phyloP scores from a whole-genome alignment of 352 stramenopile species.

The Phytopythium delawarense region DNA sequence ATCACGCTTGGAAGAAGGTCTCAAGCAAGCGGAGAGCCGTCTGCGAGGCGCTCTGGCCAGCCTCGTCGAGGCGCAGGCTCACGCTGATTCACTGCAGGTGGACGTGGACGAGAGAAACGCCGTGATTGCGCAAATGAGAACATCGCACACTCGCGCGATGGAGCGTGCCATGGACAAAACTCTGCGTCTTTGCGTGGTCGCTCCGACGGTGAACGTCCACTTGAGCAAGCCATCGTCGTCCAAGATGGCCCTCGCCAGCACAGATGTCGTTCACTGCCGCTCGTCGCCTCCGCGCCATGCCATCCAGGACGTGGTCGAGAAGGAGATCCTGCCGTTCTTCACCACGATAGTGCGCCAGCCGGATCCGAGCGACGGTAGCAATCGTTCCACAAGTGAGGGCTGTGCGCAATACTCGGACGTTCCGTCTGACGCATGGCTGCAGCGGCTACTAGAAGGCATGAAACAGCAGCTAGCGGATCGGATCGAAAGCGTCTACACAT shows the following conservation, averaged over 20 bases:
- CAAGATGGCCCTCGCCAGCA: slow-evolving; percentile 1
- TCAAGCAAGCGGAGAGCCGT: background rate
- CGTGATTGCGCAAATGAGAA: slow-evolving; percentile 23
- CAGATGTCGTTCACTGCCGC: slow-evolving; percentile 13
- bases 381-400: background rate
- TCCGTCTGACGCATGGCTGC: slow-evolving; percentile 38
- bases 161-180: slow-evolving; percentile 36
- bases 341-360: slow-evolving; percentile 43
- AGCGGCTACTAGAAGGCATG: slow-evolving; percentile 64
- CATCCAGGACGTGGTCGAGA: slow-evolving; percentile 59
- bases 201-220: slow-evolving; percentile 81
- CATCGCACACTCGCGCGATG: slow-evolving; percentile 23
- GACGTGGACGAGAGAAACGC: slow-evolving; percentile 16
- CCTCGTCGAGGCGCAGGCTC: slow-evolving; percentile 4
- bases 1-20: background rate
- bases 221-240: slow-evolving; percentile 19
- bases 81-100: slow-evolving; percentile 6
- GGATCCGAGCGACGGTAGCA: slow-evolving; percentile 19
- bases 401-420: slow-evolving; percentile 18
- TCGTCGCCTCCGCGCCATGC: slow-evolving; percentile 25
- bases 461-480: slow-evolving; percentile 63
- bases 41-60: background rate
- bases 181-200: slow-evolving; percentile 71
- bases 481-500: slow-evolving; percentile 35
- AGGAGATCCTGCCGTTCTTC: slow-evolving; percentile 60